Conservation (phyloP, 2,329 filamentous ascomycete genomes). For the Monosporascus ibericus region DNA sequence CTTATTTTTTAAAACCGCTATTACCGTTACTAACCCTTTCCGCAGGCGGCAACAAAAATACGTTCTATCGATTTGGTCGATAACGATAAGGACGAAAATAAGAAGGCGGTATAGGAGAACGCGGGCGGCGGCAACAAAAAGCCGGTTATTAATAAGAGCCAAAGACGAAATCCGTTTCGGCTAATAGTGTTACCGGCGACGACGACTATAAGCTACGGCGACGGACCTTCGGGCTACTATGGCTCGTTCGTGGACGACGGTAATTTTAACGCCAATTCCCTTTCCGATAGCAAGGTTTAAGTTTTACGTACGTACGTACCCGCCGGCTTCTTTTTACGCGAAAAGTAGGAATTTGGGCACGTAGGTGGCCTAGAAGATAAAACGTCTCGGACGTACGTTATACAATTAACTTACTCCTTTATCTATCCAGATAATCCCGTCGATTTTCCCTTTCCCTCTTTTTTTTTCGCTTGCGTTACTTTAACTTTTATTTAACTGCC, state of each 20-base stretch:
- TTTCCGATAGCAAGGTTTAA: too few relatives aligned
- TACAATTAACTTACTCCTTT: too few relatives aligned
- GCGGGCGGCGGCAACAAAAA: slow-evolving; percentile 30
- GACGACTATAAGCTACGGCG: not conserved
- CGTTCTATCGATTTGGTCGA: slow-evolving; percentile 14
- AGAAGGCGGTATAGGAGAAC: slow-evolving; percentile 9
- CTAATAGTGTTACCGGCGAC: not conserved
- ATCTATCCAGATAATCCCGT: too few relatives aligned
- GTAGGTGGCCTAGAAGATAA: too few relatives aligned
- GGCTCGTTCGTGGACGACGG: not conserved
- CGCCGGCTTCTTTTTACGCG: too few relatives aligned
- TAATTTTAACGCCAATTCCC: not conserved
- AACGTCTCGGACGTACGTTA: too few relatives aligned
- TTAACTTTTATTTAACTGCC: too few relatives aligned
- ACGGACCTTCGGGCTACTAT: not conserved
- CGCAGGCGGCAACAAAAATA: not conserved
- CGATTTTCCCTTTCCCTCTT: too few relatives aligned
- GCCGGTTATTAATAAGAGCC: not conserved
- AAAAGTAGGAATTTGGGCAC: too few relatives aligned
- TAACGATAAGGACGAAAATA: slow-evolving; percentile 20
- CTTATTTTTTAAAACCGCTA: not conserved
- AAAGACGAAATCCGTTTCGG: not conserved
- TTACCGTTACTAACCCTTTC: slow-evolving; percentile 17
- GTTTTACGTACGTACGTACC: too few relatives aligned
- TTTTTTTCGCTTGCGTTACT: too few relatives aligned